Evolutionary conservation across 164 flowering plant species (phyloP), one percentile per base, ranked within the genome.

Genomic region (Macadamia integrifolia): DNA sequence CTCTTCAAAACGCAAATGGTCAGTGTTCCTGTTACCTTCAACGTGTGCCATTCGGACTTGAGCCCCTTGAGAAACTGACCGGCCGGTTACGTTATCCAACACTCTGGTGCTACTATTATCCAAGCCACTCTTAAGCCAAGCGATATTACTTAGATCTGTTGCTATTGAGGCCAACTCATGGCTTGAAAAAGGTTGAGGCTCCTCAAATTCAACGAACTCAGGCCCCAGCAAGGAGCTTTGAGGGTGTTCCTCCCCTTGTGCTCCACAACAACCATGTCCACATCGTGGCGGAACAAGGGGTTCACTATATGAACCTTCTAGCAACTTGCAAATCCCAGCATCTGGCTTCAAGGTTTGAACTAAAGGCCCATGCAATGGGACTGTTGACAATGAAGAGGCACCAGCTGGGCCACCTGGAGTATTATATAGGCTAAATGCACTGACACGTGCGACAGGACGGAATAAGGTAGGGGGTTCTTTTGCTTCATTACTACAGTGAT

Each of bases 81-180:
- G 52, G 2, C 67, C 55, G 23, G 75, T 61, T n/a, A 69, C 66
- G 72, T 56, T 67, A 9, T 72, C 78, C 43, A 74, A 42, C 18
- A 71, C 17, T 48, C 64, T 69, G 66, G 61, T 43, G n/a, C 70
- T 64, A 58, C 63, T 32, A 32, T 76, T 81, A 58, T 78, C 86
- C 66, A 87, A 79, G 32, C 93, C 87, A 70, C 92, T 89, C 78
- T 75, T 86, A 18, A 88, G 84, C 93, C 95, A 91, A 6, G 93
- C 88, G 65, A 88, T 79, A 29, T 82, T 88, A 75, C 84, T 85
- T 70, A 91, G 65, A 66, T 91, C 93, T 13, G 86, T 74, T 13
- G 89, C 90, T 62, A 91, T 75, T 28, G 92, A 85, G 31, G 80
- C 79, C 65, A 91, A 60, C 67, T 89, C 92, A 64, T 83, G 87